Evolutionary conservation across 2,329 filamentous ascomycete species (phyloP).

Genomic region (Neofusicoccum cordaticola): DNA sequence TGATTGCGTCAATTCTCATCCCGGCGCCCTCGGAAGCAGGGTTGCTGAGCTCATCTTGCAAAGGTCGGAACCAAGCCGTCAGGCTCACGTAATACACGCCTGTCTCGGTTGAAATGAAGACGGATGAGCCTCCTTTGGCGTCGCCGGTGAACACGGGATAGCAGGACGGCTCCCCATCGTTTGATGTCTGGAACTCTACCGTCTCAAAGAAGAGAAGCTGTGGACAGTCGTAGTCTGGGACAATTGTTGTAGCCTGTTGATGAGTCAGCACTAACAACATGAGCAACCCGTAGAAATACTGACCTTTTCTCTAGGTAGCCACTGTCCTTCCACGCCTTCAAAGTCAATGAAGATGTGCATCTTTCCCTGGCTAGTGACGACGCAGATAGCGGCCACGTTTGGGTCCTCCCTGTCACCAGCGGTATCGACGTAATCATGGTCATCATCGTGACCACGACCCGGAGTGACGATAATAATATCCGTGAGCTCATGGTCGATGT

Average conservation of each 20-base stretch:
- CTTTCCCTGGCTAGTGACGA: constrained; percentile 55
- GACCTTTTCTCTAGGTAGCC: constrained; percentile 52
- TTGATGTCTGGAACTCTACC: constrained; percentile 31
- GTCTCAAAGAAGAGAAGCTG: constrained; percentile 41
- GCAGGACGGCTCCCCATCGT: constrained; percentile 29
- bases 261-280: background rate
- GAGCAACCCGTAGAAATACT: background rate
- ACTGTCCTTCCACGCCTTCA: constrained; percentile 61
- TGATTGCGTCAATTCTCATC: constrained; percentile 56
- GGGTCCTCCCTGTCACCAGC: constrained; percentile 47
- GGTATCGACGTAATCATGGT: constrained; percentile 51
- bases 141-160: constrained; percentile 58
- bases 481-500: constrained; percentile 55
- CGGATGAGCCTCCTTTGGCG: constrained; percentile 54
- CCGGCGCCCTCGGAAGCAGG: constrained; percentile 49
- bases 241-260: background rate
- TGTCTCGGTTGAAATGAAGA: constrained; percentile 56
- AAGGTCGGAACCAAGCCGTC: constrained; percentile 53
- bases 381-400: constrained; percentile 56
- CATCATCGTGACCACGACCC: constrained; percentile 23
- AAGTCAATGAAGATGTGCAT: constrained; percentile 61
- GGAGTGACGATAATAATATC: constrained; percentile 58
- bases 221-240: constrained; percentile 25
- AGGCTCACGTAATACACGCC: constrained; percentile 57
- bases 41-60: constrained; percentile 57